These are phyloP conservation scores for Bonnemaisonia californica DNA, from an alignment of 31 red algal species.

Conservation along the genomic window DNA sequence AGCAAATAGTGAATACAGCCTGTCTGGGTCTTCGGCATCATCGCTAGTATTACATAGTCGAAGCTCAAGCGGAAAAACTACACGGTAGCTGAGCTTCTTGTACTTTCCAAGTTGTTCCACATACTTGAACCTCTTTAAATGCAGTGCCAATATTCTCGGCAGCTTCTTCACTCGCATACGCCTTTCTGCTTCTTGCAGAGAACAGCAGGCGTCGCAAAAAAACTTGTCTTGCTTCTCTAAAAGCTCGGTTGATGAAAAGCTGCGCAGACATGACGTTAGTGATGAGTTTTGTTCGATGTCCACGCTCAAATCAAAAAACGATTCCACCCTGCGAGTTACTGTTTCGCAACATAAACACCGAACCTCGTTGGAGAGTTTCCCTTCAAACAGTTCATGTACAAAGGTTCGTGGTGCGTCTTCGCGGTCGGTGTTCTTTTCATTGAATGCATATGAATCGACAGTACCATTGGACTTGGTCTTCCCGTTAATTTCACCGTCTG, in stretches of 20 bases:
- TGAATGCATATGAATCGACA: neutral
- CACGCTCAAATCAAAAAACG: conserved; percentile 93
- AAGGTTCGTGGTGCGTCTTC: conserved; percentile 54
- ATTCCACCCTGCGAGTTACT: conserved; percentile 83
- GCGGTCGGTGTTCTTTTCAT: neutral
- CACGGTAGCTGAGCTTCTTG: conserved; percentile 93
- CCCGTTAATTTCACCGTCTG: conserved; percentile 19
- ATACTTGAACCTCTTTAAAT: conserved; percentile 98
- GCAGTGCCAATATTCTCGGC: conserved; percentile 92
- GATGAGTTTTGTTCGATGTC: conserved; percentile 97
- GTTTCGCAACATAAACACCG: conserved; percentile 97
- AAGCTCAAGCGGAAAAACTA: conserved; percentile 94
- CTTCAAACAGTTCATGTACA: conserved; percentile 96
- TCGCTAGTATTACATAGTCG: conserved; percentile 93
- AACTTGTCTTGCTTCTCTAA: conserved; percentile 94
- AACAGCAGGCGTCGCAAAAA: conserved; percentile 91
- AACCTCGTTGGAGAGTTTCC: conserved; percentile 86
- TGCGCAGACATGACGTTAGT: conserved; percentile 82
- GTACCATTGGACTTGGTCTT: conserved; percentile 3
- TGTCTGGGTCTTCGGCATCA: conserved; percentile 88
- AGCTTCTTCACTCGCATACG: conserved; percentile 84
- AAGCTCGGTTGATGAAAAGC: conserved; percentile 93
- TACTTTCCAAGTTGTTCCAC: conserved; percentile 85
- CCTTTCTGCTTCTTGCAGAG: conserved; percentile 95
- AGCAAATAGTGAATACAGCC: conserved; percentile 89